Percentiles rank a stretch among this genome's conserved stretches.
Conservation (phyloP, 129 eudicot species). For the Artemisia tridentata region DNA sequence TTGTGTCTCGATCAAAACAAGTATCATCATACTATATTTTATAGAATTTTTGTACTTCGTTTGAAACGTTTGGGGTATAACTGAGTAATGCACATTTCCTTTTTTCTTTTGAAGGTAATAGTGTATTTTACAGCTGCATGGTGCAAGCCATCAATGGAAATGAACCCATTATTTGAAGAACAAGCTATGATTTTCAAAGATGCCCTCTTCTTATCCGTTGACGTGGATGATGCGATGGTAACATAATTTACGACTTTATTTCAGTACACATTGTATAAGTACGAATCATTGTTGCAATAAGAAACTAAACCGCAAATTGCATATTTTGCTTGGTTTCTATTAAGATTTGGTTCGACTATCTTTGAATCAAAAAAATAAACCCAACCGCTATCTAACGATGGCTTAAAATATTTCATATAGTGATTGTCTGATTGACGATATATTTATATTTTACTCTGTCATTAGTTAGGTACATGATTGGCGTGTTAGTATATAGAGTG, state of each 20-base stretch:
- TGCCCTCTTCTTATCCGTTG: constrained; percentile 43
- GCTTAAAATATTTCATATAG: not conserved
- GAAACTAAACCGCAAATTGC: not conserved
- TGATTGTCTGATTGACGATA: no score
- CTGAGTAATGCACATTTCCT: no score
- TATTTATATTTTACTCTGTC: no score
- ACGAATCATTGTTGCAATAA: not conserved
- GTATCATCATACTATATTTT: no score
- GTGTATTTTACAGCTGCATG: constrained; percentile 57
- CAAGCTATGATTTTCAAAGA: constrained; percentile 42
- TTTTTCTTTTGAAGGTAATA: constrained; percentile 37
- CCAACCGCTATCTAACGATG: not conserved
- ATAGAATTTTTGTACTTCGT: no score
- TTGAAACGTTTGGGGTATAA: no score
- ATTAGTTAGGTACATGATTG: no score
- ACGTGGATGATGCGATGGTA: constrained; percentile 68
- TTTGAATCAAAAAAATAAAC: not conserved
- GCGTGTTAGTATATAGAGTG: no score
- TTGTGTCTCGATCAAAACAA: no score
- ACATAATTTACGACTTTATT: not conserved
- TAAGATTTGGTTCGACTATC: not conserved
- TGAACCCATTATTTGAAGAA: constrained; percentile 50
- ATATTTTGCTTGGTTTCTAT: not conserved
- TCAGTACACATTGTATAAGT: not conserved
- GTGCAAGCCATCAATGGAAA: constrained; percentile 61